These are phyloP conservation scores for Prasinococcaceae sp. DNA, from an alignment of 139 green algal genomes.

Conservation along the genomic window DNA sequence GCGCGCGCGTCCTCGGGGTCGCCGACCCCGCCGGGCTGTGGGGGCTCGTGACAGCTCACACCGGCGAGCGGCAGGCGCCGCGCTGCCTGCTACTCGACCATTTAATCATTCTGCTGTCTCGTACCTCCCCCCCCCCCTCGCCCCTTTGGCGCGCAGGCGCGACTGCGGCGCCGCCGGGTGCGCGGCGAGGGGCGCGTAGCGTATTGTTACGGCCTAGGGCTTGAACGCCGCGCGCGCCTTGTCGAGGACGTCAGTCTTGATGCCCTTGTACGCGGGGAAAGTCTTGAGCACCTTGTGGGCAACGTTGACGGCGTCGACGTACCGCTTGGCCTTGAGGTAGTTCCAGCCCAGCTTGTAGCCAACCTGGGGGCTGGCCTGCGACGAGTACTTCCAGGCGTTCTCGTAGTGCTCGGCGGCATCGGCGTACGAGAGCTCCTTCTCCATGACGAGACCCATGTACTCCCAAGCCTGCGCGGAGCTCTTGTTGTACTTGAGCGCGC, in stretches of 20 bases:
- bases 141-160: neutral
- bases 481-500: slow-evolving; percentile 69
- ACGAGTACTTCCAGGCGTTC: slow-evolving; percentile 46
- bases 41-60: neutral
- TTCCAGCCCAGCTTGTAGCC: slow-evolving; percentile 70
- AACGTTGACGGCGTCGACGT: slow-evolving; percentile 53
- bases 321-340: slow-evolving; percentile 56
- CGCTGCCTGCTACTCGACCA: neutral
- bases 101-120: neutral
- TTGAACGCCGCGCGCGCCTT: slow-evolving; percentile 37
- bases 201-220: slow-evolving; percentile 7
- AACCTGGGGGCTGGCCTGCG: slow-evolving; percentile 27
- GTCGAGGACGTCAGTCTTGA: slow-evolving; percentile 54
- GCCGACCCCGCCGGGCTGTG: too few relatives aligned
- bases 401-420: slow-evolving; percentile 63
- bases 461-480: slow-evolving; percentile 48
- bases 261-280: slow-evolving; percentile 51
- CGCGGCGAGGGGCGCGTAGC: neutral
- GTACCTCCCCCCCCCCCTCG: neutral
- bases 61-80: neutral
- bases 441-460: slow-evolving; percentile 51
- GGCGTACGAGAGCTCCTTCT: slow-evolving; percentile 57
- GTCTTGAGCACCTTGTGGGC: slow-evolving; percentile 48
- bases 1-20: too few relatives aligned
- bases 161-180: neutral